Evolutionary conservation across 1,139 yeast genomes (phyloP).

Genomic region (Kodamaea fungicola): DNA sequence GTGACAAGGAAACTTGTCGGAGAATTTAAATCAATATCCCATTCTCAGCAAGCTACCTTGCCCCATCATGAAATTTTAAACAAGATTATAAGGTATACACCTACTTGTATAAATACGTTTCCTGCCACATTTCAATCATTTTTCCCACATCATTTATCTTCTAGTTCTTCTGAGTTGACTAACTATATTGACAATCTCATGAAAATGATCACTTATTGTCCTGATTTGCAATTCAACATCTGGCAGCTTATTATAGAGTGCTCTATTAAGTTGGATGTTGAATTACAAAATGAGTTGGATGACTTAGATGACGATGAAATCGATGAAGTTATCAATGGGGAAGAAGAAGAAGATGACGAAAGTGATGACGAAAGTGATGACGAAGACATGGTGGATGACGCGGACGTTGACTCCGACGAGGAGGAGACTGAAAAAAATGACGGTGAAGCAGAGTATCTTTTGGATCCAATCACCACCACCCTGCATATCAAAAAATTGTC

Average conservation of each 20-base stretch:
- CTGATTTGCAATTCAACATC: slow-evolving; percentile 65
- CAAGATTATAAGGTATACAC: slow-evolving; percentile 67
- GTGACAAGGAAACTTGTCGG: slow-evolving; percentile 64
- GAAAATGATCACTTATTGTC: slow-evolving; percentile 59
- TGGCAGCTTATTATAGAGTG: slow-evolving; percentile 83
- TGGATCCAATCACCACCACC: slow-evolving; percentile 45
- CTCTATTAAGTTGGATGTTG: slow-evolving; percentile 88
- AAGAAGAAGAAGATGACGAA: slow-evolving; percentile 38
- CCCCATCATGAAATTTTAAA: slow-evolving; percentile 67
- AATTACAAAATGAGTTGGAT: slow-evolving; percentile 81
- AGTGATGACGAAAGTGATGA: slow-evolving; percentile 13
- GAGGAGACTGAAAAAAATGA: slow-evolving; percentile 26
- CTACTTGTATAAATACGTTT: slow-evolving; percentile 71
- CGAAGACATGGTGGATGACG: slow-evolving; percentile 1
- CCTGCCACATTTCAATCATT: slow-evolving; percentile 53
- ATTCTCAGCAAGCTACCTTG: slow-evolving; percentile 11
- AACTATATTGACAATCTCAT: slow-evolving; percentile 68
- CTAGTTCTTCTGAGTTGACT: slow-evolving; percentile 49
- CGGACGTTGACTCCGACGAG: slow-evolving; percentile 25
- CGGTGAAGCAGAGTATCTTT: slow-evolving; percentile 40
- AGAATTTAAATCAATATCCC: slow-evolving; percentile 44
- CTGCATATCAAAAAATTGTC: slow-evolving; percentile 55
- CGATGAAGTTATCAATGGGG: slow-evolving; percentile 57
- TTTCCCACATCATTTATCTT: slow-evolving; percentile 78
- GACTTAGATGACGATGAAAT: slow-evolving; percentile 76